Base-by-base conservation (phyloP, 805 yeast species). In the Spathaspora hagerdaliae region DNA sequence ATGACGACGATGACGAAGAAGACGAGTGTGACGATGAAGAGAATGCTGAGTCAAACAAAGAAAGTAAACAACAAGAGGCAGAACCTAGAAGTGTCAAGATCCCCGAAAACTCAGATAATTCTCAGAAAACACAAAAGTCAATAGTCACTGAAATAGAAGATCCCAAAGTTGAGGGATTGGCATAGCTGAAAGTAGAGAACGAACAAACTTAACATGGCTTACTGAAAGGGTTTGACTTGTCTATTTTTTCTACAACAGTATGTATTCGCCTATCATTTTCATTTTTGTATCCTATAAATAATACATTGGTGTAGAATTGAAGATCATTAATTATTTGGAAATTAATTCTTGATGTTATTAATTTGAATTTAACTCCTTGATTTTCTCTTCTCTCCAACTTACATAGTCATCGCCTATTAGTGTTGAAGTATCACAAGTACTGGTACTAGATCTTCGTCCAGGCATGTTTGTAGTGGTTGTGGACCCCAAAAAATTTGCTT, bases 351-450 rank as follows among this genome's bases (percentile, higher is more conserved):
- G 24, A 19, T 19, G 24, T 19, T 19, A 19, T 39, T 31, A 27
- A 6, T n/a, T 31, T 14, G 47, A 45, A 41, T 57, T 57, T 34
- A 61, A 46, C 51, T 62, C 61, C 36, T 46, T 55, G 38, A 71
- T 66, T 41, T 60, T 55, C 45, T 68, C 74, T 19, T 62, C 63
- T 41, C 73, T 57, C 77, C 77, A 71, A 7, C 49, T 53, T 45
- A 61, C 62, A 49, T 69, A 71, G 31, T 71, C 75, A 36, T 67
- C 74, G 5, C 71, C 71, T 31, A 67, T 56, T 14, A 69, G 56
- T 2, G 73, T 67, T 2, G 74, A 68, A 37, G 62, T 65, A 33
- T 71, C 72, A 31, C 63, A 51, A 32, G 65, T 57, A 3, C 12
- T 11, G 13, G 52, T 45, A 44, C 64, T 62, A 10, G 54, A 39